A percentile compares a stretch with the other conserved stretches of the same genome.
Conservation (phyloP, 352 stramenopile genomes). For the Phytopythium boreale region DNA sequence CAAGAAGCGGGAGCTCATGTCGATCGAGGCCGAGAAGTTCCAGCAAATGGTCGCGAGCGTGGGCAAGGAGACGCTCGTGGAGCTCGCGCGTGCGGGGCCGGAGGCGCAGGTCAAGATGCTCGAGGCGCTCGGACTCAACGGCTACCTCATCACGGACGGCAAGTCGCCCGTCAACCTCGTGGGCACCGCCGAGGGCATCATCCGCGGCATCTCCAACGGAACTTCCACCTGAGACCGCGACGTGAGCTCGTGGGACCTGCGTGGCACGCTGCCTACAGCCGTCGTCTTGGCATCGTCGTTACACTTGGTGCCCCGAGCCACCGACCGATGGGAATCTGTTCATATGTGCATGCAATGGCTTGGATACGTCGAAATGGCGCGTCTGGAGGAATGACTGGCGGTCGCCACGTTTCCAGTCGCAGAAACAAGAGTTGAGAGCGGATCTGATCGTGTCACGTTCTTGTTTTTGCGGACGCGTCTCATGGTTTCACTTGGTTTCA, state of each 20-base stretch:
- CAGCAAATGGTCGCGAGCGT: slow-evolving; percentile 77
- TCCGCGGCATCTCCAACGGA: slow-evolving; percentile 58
- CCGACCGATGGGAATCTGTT: neutral
- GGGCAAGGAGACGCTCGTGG: slow-evolving; percentile 72
- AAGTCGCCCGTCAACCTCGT: slow-evolving; percentile 80
- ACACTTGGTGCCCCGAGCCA: neutral
- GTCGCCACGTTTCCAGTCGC: neutral
- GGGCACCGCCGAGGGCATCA: slow-evolving; percentile 68
- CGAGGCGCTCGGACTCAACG: slow-evolving; percentile 67
- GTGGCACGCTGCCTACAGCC: too few species aligned
- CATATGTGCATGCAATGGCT: too few species aligned
- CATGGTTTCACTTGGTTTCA: neutral
- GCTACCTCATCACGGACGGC: slow-evolving; percentile 81
- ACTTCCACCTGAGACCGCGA: neutral
- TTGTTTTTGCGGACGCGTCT: neutral
- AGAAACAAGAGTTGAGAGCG: neutral
- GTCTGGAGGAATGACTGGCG: too few species aligned
- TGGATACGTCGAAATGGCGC: too few species aligned
- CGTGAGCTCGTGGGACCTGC: too few species aligned
- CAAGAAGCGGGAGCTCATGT: slow-evolving; percentile 79
- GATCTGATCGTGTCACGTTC: neutral
- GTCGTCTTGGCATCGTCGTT: neutral
- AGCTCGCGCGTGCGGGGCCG: slow-evolving; percentile 62
- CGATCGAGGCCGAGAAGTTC: slow-evolving; percentile 79
- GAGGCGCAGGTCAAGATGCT: slow-evolving; percentile 83